phyloP scores from a whole-genome alignment of 1,284 basidiomycete species.

The Cryptococcus sp. region DNA sequence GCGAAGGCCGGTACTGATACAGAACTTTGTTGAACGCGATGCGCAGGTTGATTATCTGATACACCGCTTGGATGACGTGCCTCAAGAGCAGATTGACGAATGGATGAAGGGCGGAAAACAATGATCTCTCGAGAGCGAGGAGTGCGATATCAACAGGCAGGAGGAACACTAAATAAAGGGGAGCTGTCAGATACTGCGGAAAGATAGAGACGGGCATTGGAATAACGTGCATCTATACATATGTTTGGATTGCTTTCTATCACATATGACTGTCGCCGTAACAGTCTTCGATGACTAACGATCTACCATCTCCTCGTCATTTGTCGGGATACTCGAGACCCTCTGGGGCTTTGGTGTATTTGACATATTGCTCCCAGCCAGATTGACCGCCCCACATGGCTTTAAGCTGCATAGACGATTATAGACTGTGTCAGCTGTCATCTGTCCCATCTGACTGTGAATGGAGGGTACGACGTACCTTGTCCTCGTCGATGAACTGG shows the following conservation, averaged over 20 bases:
- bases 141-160: neutral
- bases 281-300: neutral
- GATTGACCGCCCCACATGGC: constrained; percentile 34
- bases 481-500: constrained; percentile 37
- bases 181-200: neutral
- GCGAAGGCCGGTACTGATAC: neutral
- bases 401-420: constrained; percentile 25
- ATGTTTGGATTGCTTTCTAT: neutral
- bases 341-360: constrained; percentile 27
- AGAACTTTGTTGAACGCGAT: neutral
- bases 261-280: neutral
- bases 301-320: neutral
- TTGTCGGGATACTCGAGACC: constrained; percentile 25
- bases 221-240: no score
- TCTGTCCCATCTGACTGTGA: neutral
- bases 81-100: constrained; percentile 73
- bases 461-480: constrained; percentile 21
- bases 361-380: constrained; percentile 39
- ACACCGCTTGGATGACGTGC: constrained; percentile 76
- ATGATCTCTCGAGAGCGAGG: neutral
- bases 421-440: neutral
- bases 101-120: constrained; percentile 52
- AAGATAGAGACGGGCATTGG: no score
- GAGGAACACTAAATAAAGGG: neutral
- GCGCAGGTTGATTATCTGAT: constrained; percentile 86